phyloP scores from a whole-genome alignment of 306 rosid genomes.

The Begonia fuchsioides region DNA sequence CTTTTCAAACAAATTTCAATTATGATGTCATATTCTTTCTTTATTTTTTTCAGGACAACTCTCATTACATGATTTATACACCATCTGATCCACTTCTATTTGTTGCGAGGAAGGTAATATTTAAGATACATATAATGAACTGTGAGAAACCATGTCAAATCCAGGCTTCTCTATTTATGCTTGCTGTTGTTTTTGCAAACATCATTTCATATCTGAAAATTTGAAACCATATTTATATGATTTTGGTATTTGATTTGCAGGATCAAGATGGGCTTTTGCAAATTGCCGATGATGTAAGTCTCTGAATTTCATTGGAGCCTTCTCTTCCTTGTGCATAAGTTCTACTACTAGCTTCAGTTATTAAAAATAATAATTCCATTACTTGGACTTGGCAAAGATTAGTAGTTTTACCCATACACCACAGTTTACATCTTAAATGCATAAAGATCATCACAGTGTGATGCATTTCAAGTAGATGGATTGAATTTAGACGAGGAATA shows the following conservation, averaged over 20 bases:
- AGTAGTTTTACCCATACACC: too few relatives aligned
- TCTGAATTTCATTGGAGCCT: background rate
- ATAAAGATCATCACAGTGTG: too few relatives aligned
- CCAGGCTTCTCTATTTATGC: background rate
- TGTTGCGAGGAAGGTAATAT: constrained; percentile 33
- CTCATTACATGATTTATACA: constrained; percentile 72
- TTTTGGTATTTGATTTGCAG: constrained; percentile 30
- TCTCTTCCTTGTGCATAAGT: background rate
- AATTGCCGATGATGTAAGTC: constrained; percentile 89
- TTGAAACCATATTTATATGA: background rate
- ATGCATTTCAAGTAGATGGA: too few relatives aligned
- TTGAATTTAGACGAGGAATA: too few relatives aligned
- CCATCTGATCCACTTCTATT: constrained; percentile 81
- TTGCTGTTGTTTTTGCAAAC: background rate
- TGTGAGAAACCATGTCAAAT: background rate
- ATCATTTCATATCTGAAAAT: too few relatives aligned
- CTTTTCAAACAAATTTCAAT: too few relatives aligned
- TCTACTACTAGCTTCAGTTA: too few relatives aligned
- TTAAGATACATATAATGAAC: background rate
- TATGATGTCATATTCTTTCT: too few relatives aligned
- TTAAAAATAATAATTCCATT: too few relatives aligned
- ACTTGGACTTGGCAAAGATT: too few relatives aligned
- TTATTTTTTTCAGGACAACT: constrained; percentile 35
- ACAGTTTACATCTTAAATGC: too few relatives aligned
- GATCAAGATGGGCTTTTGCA: constrained; percentile 51